Percentiles rank a stretch among this genome's conserved stretches.
Conservation (phyloP, 345 rosid genomes). For the Brassica juncea region DNA sequence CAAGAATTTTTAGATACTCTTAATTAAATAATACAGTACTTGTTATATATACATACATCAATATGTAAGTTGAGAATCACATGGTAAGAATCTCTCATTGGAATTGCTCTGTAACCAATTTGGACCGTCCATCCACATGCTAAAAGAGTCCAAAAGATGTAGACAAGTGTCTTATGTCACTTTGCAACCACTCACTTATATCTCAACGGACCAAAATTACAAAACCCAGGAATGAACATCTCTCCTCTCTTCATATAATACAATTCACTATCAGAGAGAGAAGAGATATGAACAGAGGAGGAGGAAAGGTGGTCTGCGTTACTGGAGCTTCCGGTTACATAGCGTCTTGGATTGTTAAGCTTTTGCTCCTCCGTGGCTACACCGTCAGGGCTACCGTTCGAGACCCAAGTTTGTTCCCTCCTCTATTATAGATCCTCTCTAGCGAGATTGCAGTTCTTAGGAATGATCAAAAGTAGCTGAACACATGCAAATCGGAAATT, state of each 20-base stretch:
- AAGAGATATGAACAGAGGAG: constrained; percentile 26
- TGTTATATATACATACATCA: neutral
- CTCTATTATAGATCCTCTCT: neutral
- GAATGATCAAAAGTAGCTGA: neutral
- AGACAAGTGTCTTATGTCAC: neutral
- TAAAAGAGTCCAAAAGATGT: neutral
- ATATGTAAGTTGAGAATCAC: neutral
- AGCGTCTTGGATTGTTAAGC: constrained; percentile 58
- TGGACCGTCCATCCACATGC: neutral
- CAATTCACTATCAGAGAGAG: too few species aligned
- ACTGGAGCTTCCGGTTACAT: constrained; percentile 58
- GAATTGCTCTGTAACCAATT: too few species aligned
- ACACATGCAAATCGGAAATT: neutral
- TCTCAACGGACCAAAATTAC: neutral
- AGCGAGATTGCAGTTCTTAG: neutral
- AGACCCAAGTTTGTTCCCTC: constrained; percentile 44
- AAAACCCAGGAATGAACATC: neutral
- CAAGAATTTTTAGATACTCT: too few species aligned
- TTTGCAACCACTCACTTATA: neutral
- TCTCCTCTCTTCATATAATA: too few species aligned
- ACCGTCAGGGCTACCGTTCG: constrained; percentile 51
- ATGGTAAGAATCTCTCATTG: too few species aligned
- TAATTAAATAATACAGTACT: too few species aligned
- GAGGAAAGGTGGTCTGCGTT: constrained; percentile 49
- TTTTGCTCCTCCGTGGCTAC: constrained; percentile 51